Conservation (phyloP, 225 moss, liverwort and hornwort species). For the Neckera pumila region DNA sequence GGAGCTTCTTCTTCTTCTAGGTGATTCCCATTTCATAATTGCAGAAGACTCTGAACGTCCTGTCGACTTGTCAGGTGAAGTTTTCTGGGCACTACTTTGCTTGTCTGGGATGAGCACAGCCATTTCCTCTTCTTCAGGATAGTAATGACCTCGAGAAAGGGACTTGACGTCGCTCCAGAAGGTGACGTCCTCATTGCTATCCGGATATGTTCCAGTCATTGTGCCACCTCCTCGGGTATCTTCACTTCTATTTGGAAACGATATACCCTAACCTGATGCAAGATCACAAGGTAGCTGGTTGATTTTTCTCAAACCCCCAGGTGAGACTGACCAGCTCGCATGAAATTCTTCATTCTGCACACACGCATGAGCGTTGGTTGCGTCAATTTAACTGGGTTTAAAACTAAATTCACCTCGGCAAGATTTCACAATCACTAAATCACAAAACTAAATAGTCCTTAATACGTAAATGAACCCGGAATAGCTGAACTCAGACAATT, state of each 20-base stretch:
- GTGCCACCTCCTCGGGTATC: neutral
- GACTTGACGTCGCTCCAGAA: constrained; percentile 20
- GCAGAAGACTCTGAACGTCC: neutral
- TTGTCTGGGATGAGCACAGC: constrained; percentile 4
- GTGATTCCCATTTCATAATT: constrained; percentile 20
- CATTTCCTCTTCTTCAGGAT: constrained; percentile 21
- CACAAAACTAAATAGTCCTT: neutral
- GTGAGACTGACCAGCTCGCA: neutral
- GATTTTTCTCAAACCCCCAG: neutral
- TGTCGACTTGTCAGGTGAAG: neutral
- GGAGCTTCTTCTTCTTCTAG: constrained; percentile 4
- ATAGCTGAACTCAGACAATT: neutral
- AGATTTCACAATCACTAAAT: neutral
- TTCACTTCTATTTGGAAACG: neutral
- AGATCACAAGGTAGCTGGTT: neutral
- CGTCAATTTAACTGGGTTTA: neutral
- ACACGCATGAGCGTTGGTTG: neutral
- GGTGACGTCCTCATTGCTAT: constrained; percentile 13
- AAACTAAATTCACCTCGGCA: neutral
- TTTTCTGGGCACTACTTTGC: neutral
- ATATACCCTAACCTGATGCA: neutral
- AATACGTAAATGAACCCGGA: neutral
- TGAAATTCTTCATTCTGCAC: constrained; percentile 1
- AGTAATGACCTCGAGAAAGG: neutral
- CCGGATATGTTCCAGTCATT: constrained; percentile 5